phyloP scores from a whole-genome alignment of 331 rosid species.

The Rosa hybrid region DNA sequence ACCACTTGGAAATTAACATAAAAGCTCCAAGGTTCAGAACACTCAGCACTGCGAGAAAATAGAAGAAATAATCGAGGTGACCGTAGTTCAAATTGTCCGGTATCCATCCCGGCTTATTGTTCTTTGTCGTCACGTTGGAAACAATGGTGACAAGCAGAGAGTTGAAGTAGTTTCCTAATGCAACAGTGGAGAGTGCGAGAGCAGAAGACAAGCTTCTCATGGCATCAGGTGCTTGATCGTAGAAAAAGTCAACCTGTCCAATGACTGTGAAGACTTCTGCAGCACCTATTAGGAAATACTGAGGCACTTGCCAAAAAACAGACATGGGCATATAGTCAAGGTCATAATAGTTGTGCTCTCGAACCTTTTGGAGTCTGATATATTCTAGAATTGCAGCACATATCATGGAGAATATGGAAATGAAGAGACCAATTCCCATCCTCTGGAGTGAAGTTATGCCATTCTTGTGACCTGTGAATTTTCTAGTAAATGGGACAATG shows the following conservation, averaged over 20 bases:
- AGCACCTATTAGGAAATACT: slow-evolving; percentile 29
- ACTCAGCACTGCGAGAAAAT: background rate
- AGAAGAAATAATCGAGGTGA: slow-evolving; percentile 34
- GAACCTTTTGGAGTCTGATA: background rate
- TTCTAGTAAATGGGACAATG: slow-evolving; percentile 36
- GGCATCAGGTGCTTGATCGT: slow-evolving; percentile 56
- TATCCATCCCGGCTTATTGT: slow-evolving; percentile 1
- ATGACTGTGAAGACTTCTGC: slow-evolving; percentile 47
- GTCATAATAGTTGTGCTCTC: slow-evolving; percentile 13
- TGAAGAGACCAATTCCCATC: slow-evolving; percentile 53
- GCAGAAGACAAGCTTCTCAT: slow-evolving; percentile 35
- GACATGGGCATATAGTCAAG: slow-evolving; percentile 13
- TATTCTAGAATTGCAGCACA: slow-evolving; percentile 1
- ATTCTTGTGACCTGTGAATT: slow-evolving; percentile 34
- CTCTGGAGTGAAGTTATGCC: slow-evolving; percentile 55
- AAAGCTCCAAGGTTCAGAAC: background rate
- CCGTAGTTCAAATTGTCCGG: background rate
- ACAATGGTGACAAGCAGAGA: background rate
- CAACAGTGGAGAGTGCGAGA: slow-evolving; percentile 1
- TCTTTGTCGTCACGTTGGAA: background rate
- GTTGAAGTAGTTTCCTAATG: slow-evolving; percentile 4
- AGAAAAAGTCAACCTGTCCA: slow-evolving; percentile 58
- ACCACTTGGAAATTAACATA: background rate
- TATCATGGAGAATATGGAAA: slow-evolving; percentile 47
- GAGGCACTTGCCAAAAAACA: background rate